Evolutionary conservation across 176 grass and related monocot genomes (phyloP).

Genomic region (Chrysopogon serrulatus): DNA sequence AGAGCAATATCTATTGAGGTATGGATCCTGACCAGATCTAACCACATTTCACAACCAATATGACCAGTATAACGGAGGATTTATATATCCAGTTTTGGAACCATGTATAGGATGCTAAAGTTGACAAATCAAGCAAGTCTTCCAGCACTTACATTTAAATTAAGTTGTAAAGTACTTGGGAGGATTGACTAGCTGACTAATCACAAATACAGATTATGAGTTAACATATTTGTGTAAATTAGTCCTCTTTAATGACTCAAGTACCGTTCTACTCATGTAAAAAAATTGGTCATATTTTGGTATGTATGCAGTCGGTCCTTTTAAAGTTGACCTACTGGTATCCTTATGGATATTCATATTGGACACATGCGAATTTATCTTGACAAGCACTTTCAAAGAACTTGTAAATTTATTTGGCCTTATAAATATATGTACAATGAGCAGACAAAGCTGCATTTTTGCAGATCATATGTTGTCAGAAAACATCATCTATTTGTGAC

Average conservation of each 20-base stretch:
- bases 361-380: not conserved
- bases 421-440: not conserved
- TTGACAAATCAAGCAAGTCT: not conserved
- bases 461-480: not conserved
- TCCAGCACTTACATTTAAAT: not conserved
- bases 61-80: not conserved
- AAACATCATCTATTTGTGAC: not conserved
- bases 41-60: not conserved
- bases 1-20: slow-evolving; percentile 92
- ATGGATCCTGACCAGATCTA: not conserved
- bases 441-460: not conserved
- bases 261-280: not conserved
- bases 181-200: not conserved
- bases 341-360: not conserved
- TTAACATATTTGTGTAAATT: not conserved
- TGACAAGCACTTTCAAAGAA: not conserved
- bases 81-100: not conserved
- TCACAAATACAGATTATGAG: not conserved
- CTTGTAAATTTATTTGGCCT: not conserved
- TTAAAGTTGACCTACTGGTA: not conserved
- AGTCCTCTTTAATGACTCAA: not conserved
- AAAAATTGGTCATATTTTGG: not conserved
- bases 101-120: not conserved
- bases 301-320: not conserved
- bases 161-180: not conserved